Conservation (phyloP, 2,329 filamentous ascomycete genomes). For the Dactylellina drechsleri region DNA sequence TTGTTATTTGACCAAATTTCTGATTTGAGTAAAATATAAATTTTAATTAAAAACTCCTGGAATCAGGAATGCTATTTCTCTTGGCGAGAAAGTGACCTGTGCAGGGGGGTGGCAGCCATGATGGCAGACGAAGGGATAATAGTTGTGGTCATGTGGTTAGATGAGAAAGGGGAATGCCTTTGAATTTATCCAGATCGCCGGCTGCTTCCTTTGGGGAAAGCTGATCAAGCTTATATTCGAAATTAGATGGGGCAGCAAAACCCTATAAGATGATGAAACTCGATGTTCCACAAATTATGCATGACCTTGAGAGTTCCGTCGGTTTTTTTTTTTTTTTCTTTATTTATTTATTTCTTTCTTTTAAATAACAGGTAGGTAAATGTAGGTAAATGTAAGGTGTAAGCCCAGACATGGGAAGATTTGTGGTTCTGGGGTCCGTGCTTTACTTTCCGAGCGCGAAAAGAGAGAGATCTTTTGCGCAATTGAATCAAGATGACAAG, state of each 20-base stretch:
- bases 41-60: too few species aligned
- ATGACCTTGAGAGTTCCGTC: slow-evolving; percentile 38
- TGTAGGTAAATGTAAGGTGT: too few species aligned
- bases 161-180: slow-evolving; percentile 39
- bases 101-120: too few species aligned
- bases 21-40: too few species aligned
- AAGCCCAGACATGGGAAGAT: too few species aligned
- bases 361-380: too few species aligned
- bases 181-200: slow-evolving; percentile 49
- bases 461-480: slow-evolving; percentile 38
- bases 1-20: too few species aligned
- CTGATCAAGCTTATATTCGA: slow-evolving; percentile 49
- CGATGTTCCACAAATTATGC: slow-evolving; percentile 51
- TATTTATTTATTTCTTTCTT: too few species aligned
- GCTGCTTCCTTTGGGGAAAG: slow-evolving; percentile 25
- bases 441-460: slow-evolving; percentile 32
- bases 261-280: slow-evolving; percentile 48
- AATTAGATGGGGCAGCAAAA: slow-evolving; percentile 19
- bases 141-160: slow-evolving; percentile 51
- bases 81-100: too few species aligned
- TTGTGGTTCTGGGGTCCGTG: slow-evolving; percentile 23
- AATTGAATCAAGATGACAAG: slow-evolving; percentile 49
- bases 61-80: too few species aligned
- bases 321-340: slow-evolving; percentile 18
- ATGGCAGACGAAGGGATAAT: too few species aligned